phyloP scores from a whole-genome alignment of 331 rosid genomes.

The Telfairia occidentalis region DNA sequence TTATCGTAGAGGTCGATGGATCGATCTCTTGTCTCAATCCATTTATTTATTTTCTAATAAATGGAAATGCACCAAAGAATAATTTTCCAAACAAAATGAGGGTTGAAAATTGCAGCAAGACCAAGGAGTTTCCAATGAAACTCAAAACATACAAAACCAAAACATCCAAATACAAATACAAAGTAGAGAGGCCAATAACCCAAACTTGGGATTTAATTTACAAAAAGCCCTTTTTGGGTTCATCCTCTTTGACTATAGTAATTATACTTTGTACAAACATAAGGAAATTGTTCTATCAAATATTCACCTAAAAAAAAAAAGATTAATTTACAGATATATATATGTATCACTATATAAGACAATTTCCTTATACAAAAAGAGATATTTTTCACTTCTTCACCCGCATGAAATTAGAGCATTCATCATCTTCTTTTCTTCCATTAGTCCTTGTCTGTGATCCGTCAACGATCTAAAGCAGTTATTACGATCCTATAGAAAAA shows the following conservation, averaged over 20 bases:
- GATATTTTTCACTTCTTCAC: background rate
- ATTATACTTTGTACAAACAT: background rate
- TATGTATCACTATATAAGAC: background rate
- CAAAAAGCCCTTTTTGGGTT: background rate
- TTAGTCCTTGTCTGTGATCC: constrained; percentile 14
- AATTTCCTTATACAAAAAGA: background rate
- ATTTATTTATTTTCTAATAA: no score
- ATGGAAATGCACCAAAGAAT: no score
- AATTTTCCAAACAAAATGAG: no score
- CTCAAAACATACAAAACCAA: no score
- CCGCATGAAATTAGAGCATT: background rate
- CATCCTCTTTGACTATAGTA: background rate
- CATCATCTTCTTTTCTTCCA: background rate
- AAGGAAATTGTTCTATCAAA: background rate
- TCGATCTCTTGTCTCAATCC: no score
- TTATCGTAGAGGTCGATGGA: no score
- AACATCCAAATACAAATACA: background rate
- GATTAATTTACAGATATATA: no score
- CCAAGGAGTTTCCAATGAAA: no score
- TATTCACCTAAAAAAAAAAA: background rate
- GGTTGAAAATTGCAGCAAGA: no score
- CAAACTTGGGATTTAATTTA: background rate
- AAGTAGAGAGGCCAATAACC: no score
- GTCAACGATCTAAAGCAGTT: constrained; percentile 59
- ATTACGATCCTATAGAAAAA: constrained; percentile 48